These are phyloP conservation scores for Zygoascus ofunaensis DNA, from an alignment of 805 yeast species.

Conservation along the genomic window DNA sequence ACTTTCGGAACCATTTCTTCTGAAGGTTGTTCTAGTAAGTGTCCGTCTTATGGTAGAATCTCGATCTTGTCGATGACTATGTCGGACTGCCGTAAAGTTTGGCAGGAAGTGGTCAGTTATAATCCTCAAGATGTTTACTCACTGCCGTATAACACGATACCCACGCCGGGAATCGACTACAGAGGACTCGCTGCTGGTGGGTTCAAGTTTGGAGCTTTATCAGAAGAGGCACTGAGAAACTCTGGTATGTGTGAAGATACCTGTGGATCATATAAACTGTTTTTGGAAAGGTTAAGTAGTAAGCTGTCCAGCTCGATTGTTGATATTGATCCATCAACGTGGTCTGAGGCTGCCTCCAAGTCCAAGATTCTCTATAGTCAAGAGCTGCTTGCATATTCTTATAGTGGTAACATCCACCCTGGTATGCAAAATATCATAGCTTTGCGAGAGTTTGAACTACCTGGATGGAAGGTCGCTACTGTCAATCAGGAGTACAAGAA, in stretches of 20 bases:
- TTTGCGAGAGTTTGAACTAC: not conserved
- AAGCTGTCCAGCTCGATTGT: not conserved
- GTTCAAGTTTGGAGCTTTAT: not conserved
- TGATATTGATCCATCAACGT: not conserved
- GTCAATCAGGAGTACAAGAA: not conserved
- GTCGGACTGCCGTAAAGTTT: constrained; percentile 16
- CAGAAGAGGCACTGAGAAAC: not conserved
- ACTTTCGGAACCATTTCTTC: constrained; percentile 7
- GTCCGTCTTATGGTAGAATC: constrained; percentile 16
- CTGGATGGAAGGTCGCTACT: not conserved
- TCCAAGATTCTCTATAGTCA: not conserved
- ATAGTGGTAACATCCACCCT: not conserved
- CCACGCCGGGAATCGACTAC: constrained; percentile 12
- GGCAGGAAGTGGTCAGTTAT: constrained; percentile 15
- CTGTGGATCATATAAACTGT: not conserved
- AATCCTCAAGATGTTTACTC: constrained; percentile 4
- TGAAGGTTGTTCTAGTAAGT: constrained; percentile 10
- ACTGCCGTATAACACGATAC: not conserved
- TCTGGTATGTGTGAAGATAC: no score
- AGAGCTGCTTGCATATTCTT: not conserved
- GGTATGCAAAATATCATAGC: not conserved
- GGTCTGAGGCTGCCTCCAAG: not conserved
- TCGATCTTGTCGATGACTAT: constrained; percentile 12
- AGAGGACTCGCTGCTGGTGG: constrained; percentile 4
- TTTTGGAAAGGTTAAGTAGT: not conserved